Base-by-base conservation (phyloP, 225 moss, liverwort and hornwort genomes). In the Asterella californica region DNA sequence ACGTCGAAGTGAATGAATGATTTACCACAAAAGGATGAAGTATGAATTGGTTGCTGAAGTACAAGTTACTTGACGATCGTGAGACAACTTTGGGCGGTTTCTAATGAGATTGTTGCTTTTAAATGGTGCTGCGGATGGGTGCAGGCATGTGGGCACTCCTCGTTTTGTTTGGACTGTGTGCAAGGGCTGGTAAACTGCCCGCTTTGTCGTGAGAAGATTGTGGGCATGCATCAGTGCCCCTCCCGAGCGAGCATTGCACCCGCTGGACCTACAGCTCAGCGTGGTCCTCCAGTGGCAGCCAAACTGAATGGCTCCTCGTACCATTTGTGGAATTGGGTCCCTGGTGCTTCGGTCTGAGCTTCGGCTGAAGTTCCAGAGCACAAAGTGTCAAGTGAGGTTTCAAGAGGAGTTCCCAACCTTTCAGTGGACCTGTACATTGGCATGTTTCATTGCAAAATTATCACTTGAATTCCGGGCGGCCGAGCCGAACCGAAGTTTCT, bases 321-420 rank as follows among this genome's bases (percentile, higher is more conserved):
- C 84, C 91, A 88, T 75, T 87, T 93, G 89, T 97, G 94, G 94
- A 97, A 94, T 77, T 94, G 91, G 96, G 88, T 94, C 60, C 92
- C 91, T 2, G 92, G 92, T 76, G 96, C 96, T 66, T 92, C 89
- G n/a, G 90, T 92, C 60, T 96, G 78, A 93, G 49, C 37, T 15
- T 50, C 73, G 11, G 50, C 30, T 32, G 30, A 52, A 32, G 50
- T 38, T 69, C 29, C 59, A 60, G 37, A 32, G 59, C 66, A n/a
- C 30, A 32, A 15, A 71, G 42, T 46, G 38, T 46, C 45, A 71
- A 37, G 17, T 22, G 45, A 71, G 45, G 46, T 71, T 71, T 46
- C 45, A n/a, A 24, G 7, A 38, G 76, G 74, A 60, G 60, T 60
- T n/a, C 33, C 76, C 2, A 9, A 14, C 10, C 18, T 30, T 59